Conservation (phyloP, 257 asterid species). For the Solanum gandarillasii region DNA sequence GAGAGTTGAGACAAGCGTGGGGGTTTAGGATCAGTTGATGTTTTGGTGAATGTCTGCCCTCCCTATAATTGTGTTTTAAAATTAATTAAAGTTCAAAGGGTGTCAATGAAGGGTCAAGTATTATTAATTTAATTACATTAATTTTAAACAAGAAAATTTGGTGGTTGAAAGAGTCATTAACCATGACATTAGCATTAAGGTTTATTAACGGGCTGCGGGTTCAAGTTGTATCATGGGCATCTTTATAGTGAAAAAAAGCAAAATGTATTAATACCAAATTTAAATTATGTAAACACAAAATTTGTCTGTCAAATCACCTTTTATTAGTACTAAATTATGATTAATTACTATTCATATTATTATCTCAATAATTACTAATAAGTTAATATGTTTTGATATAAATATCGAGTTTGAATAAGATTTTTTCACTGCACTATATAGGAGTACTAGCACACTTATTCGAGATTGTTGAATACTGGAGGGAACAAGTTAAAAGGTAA, state of each 20-base stretch:
- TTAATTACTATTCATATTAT: not conserved
- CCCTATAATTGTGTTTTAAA: conserved; percentile 4
- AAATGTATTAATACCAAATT: not conserved
- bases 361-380: not conserved
- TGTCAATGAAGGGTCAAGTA: not conserved
- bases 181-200: not conserved
- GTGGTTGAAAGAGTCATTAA: conserved; percentile 3
- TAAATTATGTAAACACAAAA: not conserved
- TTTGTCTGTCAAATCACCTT: not conserved
- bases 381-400: not conserved
- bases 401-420: not conserved
- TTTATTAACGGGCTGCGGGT: not conserved
- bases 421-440: not conserved
- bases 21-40: conserved; percentile 5
- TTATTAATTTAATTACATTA: not conserved
- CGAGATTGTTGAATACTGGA: too few relatives aligned
- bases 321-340: not conserved
- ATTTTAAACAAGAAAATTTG: not conserved
- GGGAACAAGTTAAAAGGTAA: not conserved
- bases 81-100: not conserved
- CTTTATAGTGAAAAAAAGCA: not conserved
- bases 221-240: not conserved
- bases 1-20: conserved; percentile 17
- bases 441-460: not conserved
- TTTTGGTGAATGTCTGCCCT: conserved; percentile 3